A percentile compares a stretch with the other conserved stretches of the same genome.
These are phyloP conservation scores for Leccinum variicolor DNA, from an alignment of 768 basidiomycete genomes.

Conservation along the genomic window DNA sequence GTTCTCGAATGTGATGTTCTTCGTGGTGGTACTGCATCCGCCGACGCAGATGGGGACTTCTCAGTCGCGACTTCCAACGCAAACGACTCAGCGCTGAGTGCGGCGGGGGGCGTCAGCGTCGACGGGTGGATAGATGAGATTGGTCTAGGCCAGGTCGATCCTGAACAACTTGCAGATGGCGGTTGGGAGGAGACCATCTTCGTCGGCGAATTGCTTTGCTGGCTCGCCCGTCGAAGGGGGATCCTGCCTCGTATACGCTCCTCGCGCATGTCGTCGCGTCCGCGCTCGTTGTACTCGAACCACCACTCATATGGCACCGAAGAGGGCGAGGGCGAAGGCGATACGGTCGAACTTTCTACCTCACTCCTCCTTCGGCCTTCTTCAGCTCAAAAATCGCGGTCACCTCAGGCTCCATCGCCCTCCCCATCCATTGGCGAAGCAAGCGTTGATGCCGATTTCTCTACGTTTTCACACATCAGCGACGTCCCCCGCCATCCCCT, in stretches of 20 bases:
- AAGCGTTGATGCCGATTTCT: constrained; percentile 3
- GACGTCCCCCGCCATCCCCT: constrained; percentile 31
- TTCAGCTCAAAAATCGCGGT: neutral
- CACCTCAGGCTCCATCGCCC: constrained; percentile 1
- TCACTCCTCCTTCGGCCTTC: constrained; percentile 28
- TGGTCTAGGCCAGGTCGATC: constrained; percentile 64
- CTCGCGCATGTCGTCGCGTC: neutral
- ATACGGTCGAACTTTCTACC: constrained; percentile 18
- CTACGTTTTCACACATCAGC: constrained; percentile 23
- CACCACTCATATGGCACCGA: constrained; percentile 22
- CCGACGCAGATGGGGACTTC: neutral
- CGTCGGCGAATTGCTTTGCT: constrained; percentile 65
- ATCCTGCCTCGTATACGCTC: constrained; percentile 21
- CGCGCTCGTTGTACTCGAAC: constrained; percentile 17
- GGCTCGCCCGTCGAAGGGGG: constrained; percentile 53
- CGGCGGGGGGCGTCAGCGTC: constrained; percentile 25
- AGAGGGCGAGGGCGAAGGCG: constrained; percentile 6
- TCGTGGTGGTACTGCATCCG: constrained; percentile 40
- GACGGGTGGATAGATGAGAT: constrained; percentile 44
- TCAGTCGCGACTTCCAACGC: constrained; percentile 21
- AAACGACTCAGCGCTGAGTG: constrained; percentile 20
- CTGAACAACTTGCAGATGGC: constrained; percentile 58
- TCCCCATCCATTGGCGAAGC: neutral
- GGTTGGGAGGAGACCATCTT: constrained; percentile 65
- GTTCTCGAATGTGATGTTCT: constrained; percentile 67